Percentiles rank a stretch among this genome's conserved stretches.
phyloP scores from a whole-genome alignment of 2,329 filamentous ascomycete genomes.

The Exophiala sideris region DNA sequence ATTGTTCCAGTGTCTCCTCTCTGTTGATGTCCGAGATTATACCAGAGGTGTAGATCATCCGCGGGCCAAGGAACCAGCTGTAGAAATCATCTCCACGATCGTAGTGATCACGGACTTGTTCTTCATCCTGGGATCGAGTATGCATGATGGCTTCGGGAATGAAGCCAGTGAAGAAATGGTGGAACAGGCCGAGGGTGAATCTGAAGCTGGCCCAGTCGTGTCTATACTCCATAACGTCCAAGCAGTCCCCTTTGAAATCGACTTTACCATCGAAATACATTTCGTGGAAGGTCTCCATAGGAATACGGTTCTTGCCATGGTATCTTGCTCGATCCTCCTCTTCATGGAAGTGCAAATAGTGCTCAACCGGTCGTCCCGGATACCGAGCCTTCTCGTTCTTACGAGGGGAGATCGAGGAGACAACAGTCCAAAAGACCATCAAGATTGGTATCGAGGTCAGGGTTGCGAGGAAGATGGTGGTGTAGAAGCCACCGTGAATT shows the following conservation, averaged over 20 bases:
- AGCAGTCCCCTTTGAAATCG: slow-evolving; percentile 88
- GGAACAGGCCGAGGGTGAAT: slow-evolving; percentile 81
- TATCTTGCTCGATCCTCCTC: slow-evolving; percentile 47
- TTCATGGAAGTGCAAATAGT: slow-evolving; percentile 62
- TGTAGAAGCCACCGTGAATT: slow-evolving; percentile 80
- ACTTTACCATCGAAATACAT: slow-evolving; percentile 97
- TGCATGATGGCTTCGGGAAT: slow-evolving; percentile 90
- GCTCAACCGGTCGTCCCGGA: slow-evolving; percentile 81
- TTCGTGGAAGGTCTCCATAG: slow-evolving; percentile 92
- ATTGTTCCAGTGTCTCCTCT: slow-evolving; percentile 88
- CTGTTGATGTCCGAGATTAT: slow-evolving; percentile 82
- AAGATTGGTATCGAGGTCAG: slow-evolving; percentile 77
- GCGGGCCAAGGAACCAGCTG: slow-evolving; percentile 94
- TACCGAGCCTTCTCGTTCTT: slow-evolving; percentile 88
- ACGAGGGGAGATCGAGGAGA: slow-evolving; percentile 77
- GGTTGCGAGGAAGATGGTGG: slow-evolving; percentile 78
- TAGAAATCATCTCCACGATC: slow-evolving; percentile 98
- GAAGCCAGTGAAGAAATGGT: slow-evolving; percentile 83
- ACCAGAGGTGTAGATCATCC: slow-evolving; percentile 98
- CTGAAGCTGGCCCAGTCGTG: slow-evolving; percentile 96
- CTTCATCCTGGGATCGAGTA: slow-evolving; percentile 88
- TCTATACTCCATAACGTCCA: slow-evolving; percentile 87
- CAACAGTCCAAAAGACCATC: slow-evolving; percentile 74
- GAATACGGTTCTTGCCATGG: slow-evolving; percentile 52
- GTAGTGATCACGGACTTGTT: slow-evolving; percentile 90